A percentile compares a stretch with the other conserved stretches of the same genome.
These are phyloP conservation scores for Dactylorhiza incarnata DNA, from an alignment of 106 monocot genomes.

Conservation along the genomic window DNA sequence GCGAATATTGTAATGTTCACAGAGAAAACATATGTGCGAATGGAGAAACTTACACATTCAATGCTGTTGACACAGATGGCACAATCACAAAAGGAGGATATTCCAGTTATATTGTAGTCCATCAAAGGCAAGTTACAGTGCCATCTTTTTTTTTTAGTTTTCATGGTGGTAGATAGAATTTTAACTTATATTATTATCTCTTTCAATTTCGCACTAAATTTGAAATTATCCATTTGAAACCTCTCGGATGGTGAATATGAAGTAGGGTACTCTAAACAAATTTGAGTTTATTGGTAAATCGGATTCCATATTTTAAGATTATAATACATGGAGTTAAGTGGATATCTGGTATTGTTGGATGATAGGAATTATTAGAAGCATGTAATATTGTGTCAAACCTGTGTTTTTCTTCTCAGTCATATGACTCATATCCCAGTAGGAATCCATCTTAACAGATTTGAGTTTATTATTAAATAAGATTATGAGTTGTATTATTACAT, in stretches of 20 bases:
- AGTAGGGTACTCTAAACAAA: background rate
- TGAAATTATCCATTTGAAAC: slow-evolving; percentile 4
- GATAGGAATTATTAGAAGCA: no score
- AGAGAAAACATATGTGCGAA: slow-evolving; percentile 53
- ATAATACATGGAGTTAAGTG: background rate
- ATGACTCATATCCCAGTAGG: no score
- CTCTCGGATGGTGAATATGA: background rate
- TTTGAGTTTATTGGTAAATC: background rate
- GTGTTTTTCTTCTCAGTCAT: no score
- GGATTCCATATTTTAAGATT: background rate
- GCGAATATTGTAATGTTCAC: slow-evolving; percentile 52
- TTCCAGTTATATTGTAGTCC: slow-evolving; percentile 70
- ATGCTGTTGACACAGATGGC: slow-evolving; percentile 65
- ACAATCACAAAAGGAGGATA: slow-evolving; percentile 86
- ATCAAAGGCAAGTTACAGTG: slow-evolving; percentile 54
- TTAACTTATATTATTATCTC: background rate
- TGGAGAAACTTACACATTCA: slow-evolving; percentile 27
- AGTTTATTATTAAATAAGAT: background rate
- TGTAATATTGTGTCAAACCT: no score
- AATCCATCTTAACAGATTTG: background rate
- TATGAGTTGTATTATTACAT: background rate
- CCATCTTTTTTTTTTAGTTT: background rate
- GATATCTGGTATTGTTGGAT: background rate
- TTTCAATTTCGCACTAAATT: background rate
- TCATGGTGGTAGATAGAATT: background rate